These are phyloP conservation scores for Astragalus glycyphyllos DNA, from an alignment of 306 rosid genomes.

Conservation along the genomic window DNA sequence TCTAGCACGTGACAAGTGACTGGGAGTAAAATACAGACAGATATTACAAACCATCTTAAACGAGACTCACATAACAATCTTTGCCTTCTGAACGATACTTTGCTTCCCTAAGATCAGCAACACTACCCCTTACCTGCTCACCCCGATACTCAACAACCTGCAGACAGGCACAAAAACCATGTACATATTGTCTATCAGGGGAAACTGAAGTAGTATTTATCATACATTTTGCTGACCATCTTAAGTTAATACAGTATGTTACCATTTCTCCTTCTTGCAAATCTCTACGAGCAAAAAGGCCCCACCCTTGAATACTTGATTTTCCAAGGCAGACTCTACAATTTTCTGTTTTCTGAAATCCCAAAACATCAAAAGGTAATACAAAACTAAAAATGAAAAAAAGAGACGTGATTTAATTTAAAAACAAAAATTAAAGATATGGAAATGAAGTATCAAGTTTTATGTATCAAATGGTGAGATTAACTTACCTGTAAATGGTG, in stretches of 20 bases:
- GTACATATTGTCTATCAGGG: slow-evolving; percentile 9
- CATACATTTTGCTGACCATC: slow-evolving; percentile 28
- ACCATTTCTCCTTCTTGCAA: slow-evolving; percentile 98
- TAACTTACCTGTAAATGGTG: slow-evolving; percentile 68
- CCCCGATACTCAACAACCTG: slow-evolving; percentile 97
- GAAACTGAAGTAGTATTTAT: slow-evolving; percentile 10
- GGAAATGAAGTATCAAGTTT: slow-evolving; percentile 18
- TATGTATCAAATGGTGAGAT: slow-evolving; percentile 13
- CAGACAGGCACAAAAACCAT: slow-evolving; percentile 37
- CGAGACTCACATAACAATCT: slow-evolving; percentile 86
- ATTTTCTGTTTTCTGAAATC: slow-evolving; percentile 74
- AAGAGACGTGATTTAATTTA: background rate
- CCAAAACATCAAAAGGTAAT: slow-evolving; percentile 33
- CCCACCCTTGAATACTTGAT: slow-evolving; percentile 98
- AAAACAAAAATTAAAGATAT: slow-evolving; percentile 22
- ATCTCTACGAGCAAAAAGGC: slow-evolving; percentile 87
- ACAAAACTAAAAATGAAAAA: background rate
- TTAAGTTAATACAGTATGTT: slow-evolving; percentile 36
- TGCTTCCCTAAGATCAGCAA: slow-evolving; percentile 88
- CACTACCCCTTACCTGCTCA: slow-evolving; percentile 77
- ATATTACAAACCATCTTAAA: slow-evolving; percentile 23
- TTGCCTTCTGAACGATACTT: slow-evolving; percentile 76
- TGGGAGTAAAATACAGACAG: slow-evolving; percentile 8
- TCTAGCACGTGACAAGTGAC: slow-evolving; percentile 28
- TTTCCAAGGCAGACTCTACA: slow-evolving; percentile 81